Base-by-base conservation (phyloP, 768 basidiomycete genomes). In the Boletus pseudo-olivaceus region DNA sequence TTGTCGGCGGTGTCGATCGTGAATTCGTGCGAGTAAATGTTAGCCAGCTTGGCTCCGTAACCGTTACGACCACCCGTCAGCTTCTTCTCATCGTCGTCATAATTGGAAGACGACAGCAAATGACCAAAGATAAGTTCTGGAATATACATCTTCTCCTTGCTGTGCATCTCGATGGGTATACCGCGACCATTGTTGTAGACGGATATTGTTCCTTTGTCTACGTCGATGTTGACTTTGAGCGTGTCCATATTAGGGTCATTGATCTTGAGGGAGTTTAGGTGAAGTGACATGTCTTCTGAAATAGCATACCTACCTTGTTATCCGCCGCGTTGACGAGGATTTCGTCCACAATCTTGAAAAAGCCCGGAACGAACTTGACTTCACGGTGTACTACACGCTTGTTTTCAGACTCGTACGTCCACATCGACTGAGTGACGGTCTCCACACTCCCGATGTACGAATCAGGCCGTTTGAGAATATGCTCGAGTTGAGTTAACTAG, bases 291-390 rank as follows among this genome's bases (percentile, higher is more conserved):
- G 12, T 23, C 17, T 1, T 20, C 19, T 14, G 33, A 43, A 43
- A 48, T 3, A 44, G 37, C 14, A n/a, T 9, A 70, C 77, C 52
- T 58, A 91, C 96, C 87, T 99, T 99, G 75, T 98, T 97, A 70
- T 99, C 97, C 4, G 97, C 97, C 20, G 97, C 97, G 71, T 99
- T 99, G 63, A 99, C 97, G 3, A 99, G 78, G 65, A 99, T 99
- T 75, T 99, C 97, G 65, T 99, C 97, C 14, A 99, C 88, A 64
- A 99, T 99, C 80, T 99, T 99, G 82, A 95, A 94, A 72, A 99
- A 96, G 49, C 95, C 97, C 0, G 97, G 97, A 2, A 98, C 95
- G 66, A 88, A 99, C 63, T 84, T 90, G 58, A 88, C 89, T 45
- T 85, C 93, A 64, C 87, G 80, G 63, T 84, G 72, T 1, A 83